These are phyloP conservation scores for Aspergillus uvarum DNA, from an alignment of 2,329 filamentous ascomycete species.

Conservation along the genomic window DNA sequence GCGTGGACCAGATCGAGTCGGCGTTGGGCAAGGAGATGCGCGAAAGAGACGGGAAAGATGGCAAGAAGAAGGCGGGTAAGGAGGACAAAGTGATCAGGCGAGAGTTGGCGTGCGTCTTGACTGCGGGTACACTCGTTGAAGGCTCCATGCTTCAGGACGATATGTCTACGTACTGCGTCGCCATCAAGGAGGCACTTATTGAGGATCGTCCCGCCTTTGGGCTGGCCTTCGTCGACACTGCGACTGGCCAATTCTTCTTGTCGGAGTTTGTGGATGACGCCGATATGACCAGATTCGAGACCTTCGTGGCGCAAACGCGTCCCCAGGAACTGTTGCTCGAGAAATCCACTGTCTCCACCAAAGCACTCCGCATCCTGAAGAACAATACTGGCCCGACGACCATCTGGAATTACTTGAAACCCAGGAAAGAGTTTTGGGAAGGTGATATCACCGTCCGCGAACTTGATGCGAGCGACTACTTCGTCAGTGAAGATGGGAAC, in stretches of 20 bases:
- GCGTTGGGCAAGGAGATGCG: slow-evolving; percentile 97
- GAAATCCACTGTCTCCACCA: slow-evolving; percentile 81
- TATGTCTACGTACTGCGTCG: slow-evolving; percentile 93
- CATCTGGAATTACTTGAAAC: slow-evolving; percentile 91
- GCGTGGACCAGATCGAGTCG: slow-evolving; percentile 95
- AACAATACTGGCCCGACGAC: slow-evolving; percentile 92
- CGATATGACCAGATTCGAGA: slow-evolving; percentile 96
- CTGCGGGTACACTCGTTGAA: slow-evolving; percentile 88
- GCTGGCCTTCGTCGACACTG: slow-evolving; percentile 90
- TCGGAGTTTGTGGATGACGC: slow-evolving; percentile 88
- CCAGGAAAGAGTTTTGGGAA: slow-evolving; percentile 85
- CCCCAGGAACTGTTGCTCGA: slow-evolving; percentile 88
- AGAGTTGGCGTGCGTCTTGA: slow-evolving; percentile 87
- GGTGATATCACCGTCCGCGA: slow-evolving; percentile 79
- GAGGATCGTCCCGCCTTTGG: slow-evolving; percentile 81
- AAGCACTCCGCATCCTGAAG: slow-evolving; percentile 87
- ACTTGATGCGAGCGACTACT: slow-evolving; percentile 77
- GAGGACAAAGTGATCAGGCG: slow-evolving; percentile 91
- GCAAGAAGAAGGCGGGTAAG: slow-evolving; percentile 55
- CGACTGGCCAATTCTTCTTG: slow-evolving; percentile 92
- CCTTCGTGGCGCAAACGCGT: slow-evolving; percentile 86
- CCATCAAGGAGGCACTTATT: slow-evolving; percentile 77
- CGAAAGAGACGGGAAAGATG: slow-evolving; percentile 63
- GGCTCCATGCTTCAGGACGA: slow-evolving; percentile 97
- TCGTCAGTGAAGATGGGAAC: slow-evolving; percentile 59